A percentile compares a stretch with the other conserved stretches of the same genome.
These are phyloP conservation scores for Trichoderma gamsii DNA, from an alignment of 495 filamentous ascomycete species.

Conservation along the genomic window DNA sequence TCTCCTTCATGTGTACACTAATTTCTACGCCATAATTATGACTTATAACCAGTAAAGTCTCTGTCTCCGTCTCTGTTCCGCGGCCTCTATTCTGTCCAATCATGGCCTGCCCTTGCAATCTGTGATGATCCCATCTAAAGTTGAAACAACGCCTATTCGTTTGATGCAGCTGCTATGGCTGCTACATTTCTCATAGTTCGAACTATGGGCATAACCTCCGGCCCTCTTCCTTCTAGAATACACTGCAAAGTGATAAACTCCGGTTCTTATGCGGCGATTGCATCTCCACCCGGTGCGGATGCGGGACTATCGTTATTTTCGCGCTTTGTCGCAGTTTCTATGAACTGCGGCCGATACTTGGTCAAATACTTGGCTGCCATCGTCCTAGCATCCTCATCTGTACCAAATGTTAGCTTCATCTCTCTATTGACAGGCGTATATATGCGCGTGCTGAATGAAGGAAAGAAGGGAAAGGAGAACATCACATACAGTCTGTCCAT, in stretches of 20 bases:
- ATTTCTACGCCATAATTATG: neutral
- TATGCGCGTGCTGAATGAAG: neutral
- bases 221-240: neutral
- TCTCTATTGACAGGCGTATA: neutral
- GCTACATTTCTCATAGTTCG: neutral
- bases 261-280: constrained; percentile 15
- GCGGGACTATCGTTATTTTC: constrained; percentile 13
- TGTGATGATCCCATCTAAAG: neutral
- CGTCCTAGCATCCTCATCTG: constrained; percentile 45
- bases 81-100: neutral
- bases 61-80: neutral
- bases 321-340: constrained; percentile 32
- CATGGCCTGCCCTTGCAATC: neutral
- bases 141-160: neutral
- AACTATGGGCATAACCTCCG: neutral
- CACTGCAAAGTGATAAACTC: neutral
- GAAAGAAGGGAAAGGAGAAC: neutral
- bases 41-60: neutral
- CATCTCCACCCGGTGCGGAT: constrained; percentile 14
- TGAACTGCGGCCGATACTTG: constrained; percentile 47
- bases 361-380: constrained; percentile 48
- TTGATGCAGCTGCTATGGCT: neutral
- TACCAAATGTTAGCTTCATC: constrained; percentile 11
- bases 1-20: neutral
- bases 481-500: constrained; percentile 67